Evolutionary conservation across 2,329 filamentous ascomycete species (phyloP).

Genomic region (Tricladium varicosporioides): DNA sequence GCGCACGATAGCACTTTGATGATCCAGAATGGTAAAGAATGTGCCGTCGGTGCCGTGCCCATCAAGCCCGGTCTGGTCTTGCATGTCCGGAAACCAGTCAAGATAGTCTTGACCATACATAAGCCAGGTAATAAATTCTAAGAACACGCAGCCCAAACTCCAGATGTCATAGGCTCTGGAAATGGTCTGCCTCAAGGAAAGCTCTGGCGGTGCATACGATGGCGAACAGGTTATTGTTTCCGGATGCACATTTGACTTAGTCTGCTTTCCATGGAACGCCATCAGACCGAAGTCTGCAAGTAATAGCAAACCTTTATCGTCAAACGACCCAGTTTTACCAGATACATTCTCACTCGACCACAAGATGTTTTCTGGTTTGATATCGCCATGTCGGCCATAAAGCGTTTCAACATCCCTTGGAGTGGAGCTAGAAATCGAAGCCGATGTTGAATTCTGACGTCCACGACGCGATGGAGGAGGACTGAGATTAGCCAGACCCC

Average conservation of each 20-base stretch:
- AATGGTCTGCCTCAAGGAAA: conserved; percentile 28
- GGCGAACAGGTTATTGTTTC: conserved; percentile 18
- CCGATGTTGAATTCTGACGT: neutral
- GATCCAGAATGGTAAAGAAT: neutral
- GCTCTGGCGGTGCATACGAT: conserved; percentile 42
- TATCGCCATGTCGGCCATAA: conserved; percentile 36
- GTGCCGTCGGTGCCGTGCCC: neutral
- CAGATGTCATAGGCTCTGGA: conserved; percentile 39
- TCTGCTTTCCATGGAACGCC: conserved; percentile 35
- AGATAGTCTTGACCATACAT: conserved; percentile 25
- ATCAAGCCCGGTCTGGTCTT: conserved; percentile 6
- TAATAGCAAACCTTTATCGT: conserved; percentile 23
- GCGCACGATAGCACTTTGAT: neutral
- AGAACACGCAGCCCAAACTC: conserved; percentile 37
- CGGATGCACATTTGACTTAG: conserved; percentile 29
- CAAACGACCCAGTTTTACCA: neutral
- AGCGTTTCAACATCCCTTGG: too few species aligned
- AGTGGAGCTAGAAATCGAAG: too few species aligned
- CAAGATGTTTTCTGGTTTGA: conserved; percentile 39
- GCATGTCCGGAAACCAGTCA: conserved; percentile 14
- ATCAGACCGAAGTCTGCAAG: conserved; percentile 36
- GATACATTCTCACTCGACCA: conserved; percentile 21
- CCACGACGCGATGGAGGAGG: neutral
- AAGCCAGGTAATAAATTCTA: conserved; percentile 39
- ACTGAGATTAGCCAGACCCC: too few species aligned